Conservation (phyloP, 2,329 filamentous ascomycete species). For the Venturia carpophila region DNA sequence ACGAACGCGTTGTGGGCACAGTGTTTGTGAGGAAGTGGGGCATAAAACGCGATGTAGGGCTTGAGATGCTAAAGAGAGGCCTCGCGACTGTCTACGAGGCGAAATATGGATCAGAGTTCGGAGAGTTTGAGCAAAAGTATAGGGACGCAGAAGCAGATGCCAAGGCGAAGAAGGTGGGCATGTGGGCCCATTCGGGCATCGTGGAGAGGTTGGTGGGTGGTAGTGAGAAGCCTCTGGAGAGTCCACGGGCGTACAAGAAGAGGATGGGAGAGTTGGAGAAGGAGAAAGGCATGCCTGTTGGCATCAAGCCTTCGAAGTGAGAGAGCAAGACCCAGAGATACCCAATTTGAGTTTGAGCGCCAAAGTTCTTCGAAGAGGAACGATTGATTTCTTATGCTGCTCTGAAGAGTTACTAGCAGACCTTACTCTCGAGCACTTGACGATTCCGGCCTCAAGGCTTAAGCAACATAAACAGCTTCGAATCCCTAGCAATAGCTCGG, state of each 20-base stretch:
- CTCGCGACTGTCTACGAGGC: conserved; percentile 91
- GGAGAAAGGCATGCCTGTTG: conserved; percentile 6
- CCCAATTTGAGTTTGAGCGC: background rate
- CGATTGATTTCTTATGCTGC: background rate
- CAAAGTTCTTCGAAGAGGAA: background rate
- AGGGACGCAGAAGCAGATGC: conserved; percentile 53
- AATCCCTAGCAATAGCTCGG: no score
- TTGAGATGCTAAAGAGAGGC: conserved; percentile 80
- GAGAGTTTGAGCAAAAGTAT: conserved; percentile 56
- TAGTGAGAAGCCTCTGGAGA: conserved; percentile 58
- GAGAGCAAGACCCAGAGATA: background rate
- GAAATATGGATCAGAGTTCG: conserved; percentile 83
- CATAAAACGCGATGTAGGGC: conserved; percentile 69
- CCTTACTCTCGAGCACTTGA: no score
- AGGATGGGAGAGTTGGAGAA: conserved; percentile 40
- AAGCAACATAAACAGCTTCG: no score
- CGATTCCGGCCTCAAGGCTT: no score
- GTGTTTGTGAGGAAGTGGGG: conserved; percentile 66
- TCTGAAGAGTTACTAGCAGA: background rate
- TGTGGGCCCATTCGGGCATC: conserved; percentile 57
- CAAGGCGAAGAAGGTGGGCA: conserved; percentile 36
- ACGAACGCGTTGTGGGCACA: conserved; percentile 81
- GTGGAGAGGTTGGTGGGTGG: conserved; percentile 40
- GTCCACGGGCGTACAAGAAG: conserved; percentile 79
- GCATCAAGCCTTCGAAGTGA: background rate